A percentile compares a stretch with the other conserved stretches of the same genome.
phyloP scores from a whole-genome alignment of 208 protist species.

The Leishmania aethiopica region DNA sequence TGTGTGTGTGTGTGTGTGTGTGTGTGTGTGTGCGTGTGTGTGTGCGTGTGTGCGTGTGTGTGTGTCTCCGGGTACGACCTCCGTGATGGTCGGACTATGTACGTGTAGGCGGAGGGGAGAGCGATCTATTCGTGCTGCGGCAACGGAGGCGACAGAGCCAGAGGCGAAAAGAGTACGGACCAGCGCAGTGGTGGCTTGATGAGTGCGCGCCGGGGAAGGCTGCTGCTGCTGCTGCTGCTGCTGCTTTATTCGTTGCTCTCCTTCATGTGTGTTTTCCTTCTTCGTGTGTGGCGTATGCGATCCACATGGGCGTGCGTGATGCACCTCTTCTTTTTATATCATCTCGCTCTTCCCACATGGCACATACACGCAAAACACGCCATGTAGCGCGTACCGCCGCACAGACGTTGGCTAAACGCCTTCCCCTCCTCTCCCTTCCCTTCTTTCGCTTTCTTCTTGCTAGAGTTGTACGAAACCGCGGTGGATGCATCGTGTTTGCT shows the following conservation, averaged over 20 bases:
- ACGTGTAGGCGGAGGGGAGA: slow-evolving; percentile 5
- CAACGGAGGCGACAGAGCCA: background rate
- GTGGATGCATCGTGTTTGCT: background rate
- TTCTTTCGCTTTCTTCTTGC: background rate
- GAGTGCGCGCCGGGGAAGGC: background rate
- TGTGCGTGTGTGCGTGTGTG: too few species aligned
- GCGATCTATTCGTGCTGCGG: background rate
- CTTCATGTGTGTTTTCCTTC: background rate
- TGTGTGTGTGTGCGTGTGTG: too few species aligned
- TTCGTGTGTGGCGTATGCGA: too few species aligned
- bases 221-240: background rate
- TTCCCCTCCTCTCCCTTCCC: background rate
- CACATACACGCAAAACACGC: background rate
- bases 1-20: background rate
- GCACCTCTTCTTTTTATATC: background rate
- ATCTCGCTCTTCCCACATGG: background rate
- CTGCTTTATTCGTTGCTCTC: background rate
- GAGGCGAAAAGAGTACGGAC: background rate
- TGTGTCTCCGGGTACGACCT: background rate
- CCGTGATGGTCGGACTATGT: background rate
- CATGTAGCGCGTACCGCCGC: background rate
- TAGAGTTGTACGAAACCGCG: too few species aligned
- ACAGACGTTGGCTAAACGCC: background rate
- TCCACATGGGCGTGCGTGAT: background rate
- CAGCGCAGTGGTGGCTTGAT: too few species aligned